Conservation (phyloP, 441 rosid species). For the Populus hybrid region DNA sequence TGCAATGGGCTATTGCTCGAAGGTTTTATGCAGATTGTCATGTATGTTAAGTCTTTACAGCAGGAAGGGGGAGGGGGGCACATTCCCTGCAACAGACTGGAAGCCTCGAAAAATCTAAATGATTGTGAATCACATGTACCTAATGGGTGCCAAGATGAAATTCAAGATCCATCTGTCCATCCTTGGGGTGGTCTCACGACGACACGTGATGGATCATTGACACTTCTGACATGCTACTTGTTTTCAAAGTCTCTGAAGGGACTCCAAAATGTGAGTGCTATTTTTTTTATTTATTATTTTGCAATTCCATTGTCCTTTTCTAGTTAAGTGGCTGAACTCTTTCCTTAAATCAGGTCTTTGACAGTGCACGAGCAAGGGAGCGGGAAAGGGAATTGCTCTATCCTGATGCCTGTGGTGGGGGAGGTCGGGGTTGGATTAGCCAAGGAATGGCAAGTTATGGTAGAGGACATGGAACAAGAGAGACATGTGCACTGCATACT, state of each 20-base stretch:
- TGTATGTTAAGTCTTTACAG: conserved; percentile 76
- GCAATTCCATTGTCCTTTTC: conserved; percentile 6
- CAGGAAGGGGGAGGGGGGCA: conserved; percentile 45
- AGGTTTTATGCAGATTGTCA: conserved; percentile 84
- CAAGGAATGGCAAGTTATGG: conserved; percentile 83
- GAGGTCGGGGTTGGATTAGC: no score
- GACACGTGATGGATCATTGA: conserved; percentile 76
- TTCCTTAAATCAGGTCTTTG: conserved; percentile 68
- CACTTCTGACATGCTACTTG: conserved; percentile 77
- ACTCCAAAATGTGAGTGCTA: conserved; percentile 68
- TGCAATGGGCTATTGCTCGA: conserved; percentile 88
- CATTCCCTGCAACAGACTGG: conserved; percentile 35
- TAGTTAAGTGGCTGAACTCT: conserved; percentile 32
- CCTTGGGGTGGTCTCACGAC: conserved; percentile 95
- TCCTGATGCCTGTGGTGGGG: conserved; percentile 99
- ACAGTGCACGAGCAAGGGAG: conserved; percentile 89
- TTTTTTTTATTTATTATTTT: neutral
- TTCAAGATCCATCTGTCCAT: conserved; percentile 82
- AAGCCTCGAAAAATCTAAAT: conserved; percentile 36
- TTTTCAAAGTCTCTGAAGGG: conserved; percentile 64
- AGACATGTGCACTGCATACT: conserved; percentile 90
- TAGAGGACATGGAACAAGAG: conserved; percentile 89
- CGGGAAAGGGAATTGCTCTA: conserved; percentile 83
- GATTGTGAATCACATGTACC: conserved; percentile 36
- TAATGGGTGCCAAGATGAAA: conserved; percentile 50